Conservation (phyloP, 441 rosid genomes). For the Adansonia rubrostipa region DNA sequence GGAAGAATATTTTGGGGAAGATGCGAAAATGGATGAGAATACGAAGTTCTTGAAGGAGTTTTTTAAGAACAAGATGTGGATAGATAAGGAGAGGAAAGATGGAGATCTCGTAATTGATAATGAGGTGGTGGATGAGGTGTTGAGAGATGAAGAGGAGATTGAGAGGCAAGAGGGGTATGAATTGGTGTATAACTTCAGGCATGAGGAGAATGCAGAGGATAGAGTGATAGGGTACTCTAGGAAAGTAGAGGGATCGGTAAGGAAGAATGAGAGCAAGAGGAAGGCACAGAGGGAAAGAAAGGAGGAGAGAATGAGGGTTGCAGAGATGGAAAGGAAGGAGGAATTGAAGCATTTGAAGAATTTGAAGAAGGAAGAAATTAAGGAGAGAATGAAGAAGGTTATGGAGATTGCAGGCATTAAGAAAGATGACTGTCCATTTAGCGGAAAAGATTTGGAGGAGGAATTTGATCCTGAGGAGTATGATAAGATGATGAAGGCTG, state of each 20-base stretch:
- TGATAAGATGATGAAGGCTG: slow-evolving; percentile 78
- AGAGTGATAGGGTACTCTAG: slow-evolving; percentile 75
- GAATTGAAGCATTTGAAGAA: slow-evolving; percentile 89
- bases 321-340: slow-evolving; percentile 73
- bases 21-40: slow-evolving; percentile 52
- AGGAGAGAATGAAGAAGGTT: slow-evolving; percentile 71
- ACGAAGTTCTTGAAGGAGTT: slow-evolving; percentile 66
- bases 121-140: slow-evolving; percentile 45
- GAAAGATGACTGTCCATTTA: slow-evolving; percentile 45
- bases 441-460: slow-evolving; percentile 49
- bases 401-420: slow-evolving; percentile 67
- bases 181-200: slow-evolving; percentile 49
- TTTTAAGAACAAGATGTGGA: slow-evolving; percentile 77
- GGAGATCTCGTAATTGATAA: slow-evolving; percentile 35
- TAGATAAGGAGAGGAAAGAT: slow-evolving; percentile 50
- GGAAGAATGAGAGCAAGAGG: slow-evolving; percentile 78
- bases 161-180: slow-evolving; percentile 70
- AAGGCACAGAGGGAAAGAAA: slow-evolving; percentile 72
- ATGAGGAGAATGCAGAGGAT: slow-evolving; percentile 73
- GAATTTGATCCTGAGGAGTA: slow-evolving; percentile 86
- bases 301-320: slow-evolving; percentile 67
- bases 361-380: slow-evolving; percentile 83
- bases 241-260: slow-evolving; percentile 75
- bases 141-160: slow-evolving; percentile 62
- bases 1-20: slow-evolving; percentile 68